A percentile compares a stretch with the other conserved stretches of the same genome.
Evolutionary conservation across 306 rosid genomes (phyloP).

Genomic region (Prosopis cineraria): DNA sequence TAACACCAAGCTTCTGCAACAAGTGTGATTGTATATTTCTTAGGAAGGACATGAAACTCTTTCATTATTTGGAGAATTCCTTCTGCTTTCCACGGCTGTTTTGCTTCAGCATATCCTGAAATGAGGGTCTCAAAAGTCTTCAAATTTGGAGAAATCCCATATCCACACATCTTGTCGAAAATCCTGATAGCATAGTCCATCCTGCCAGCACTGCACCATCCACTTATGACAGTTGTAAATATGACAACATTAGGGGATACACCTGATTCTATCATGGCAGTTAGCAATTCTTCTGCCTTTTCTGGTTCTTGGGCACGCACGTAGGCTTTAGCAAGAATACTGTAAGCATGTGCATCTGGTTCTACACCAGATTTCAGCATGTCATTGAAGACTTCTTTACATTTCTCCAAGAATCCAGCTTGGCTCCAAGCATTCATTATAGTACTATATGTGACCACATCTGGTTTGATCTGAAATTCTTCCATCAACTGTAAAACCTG

Average conservation of each 20-base stretch:
- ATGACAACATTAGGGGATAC: slow-evolving; percentile 68
- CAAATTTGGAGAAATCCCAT: slow-evolving; percentile 61
- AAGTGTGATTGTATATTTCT: slow-evolving; percentile 55
- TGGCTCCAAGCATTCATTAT: slow-evolving; percentile 86
- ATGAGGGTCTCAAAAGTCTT: slow-evolving; percentile 77
- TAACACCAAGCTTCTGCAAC: slow-evolving; percentile 71
- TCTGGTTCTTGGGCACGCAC: slow-evolving; percentile 65
- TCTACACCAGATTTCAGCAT: slow-evolving; percentile 70
- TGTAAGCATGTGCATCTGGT: slow-evolving; percentile 69
- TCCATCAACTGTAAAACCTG: slow-evolving; percentile 71
- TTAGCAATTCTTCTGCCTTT: slow-evolving; percentile 66
- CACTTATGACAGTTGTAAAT: slow-evolving; percentile 68
- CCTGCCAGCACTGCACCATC: slow-evolving; percentile 72
- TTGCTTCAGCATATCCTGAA: slow-evolving; percentile 67
- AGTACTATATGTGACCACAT: slow-evolving; percentile 69
- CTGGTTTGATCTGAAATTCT: slow-evolving; percentile 63
- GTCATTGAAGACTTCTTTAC: slow-evolving; percentile 59
- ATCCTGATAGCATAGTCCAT: slow-evolving; percentile 65
- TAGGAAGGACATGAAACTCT: slow-evolving; percentile 53
- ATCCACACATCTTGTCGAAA: slow-evolving; percentile 62
- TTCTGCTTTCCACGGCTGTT: slow-evolving; percentile 72
- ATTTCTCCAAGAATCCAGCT: slow-evolving; percentile 68
- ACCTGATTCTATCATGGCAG: slow-evolving; percentile 49
- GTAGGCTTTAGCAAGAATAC: slow-evolving; percentile 79
- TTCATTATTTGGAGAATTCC: slow-evolving; percentile 64